Base-by-base conservation (phyloP, 495 filamentous ascomycete species). In the Talaromyces trachyspermus region DNA sequence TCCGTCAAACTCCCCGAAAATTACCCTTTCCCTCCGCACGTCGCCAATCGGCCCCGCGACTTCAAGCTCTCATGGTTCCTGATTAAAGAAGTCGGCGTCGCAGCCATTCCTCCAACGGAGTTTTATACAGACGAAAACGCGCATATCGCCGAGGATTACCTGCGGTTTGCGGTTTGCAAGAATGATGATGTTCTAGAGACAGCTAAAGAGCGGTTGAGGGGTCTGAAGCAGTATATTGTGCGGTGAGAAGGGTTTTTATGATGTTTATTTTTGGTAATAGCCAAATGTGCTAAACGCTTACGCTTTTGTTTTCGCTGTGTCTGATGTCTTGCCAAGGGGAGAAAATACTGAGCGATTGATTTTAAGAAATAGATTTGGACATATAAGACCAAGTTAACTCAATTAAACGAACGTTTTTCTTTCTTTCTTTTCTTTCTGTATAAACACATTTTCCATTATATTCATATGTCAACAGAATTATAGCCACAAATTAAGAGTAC, bases 131-230 rank as follows among this genome's bases (percentile, higher is more conserved):
- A 84, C 36, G 69, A 63, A 48, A 95, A 95, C 50, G 79, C 84
- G 24, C 78, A 85, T 50, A 82, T 95, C 55, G 92, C 82, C 3
- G 86, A 95, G 75, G 85, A 96, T 58, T 98, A 90, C 62, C 69
- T 98, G 52, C 71, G 92, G 30, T 98, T 98, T 67, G 92, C 92
- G 2, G 91, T 98, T 8, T 98, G 92, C 68, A 98, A 98, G 77
- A 76, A 94, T 18, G 90, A 98, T 59, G 77, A 88, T 27, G 79
- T 98, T 10, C 65, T 98, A 8, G 89, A 95, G 66, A 79, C 74
- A 35, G 92, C 92, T 2, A 95, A 95, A 75, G 87, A 94, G 64
- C 74, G 89, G 56, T 62, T 98, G 54, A 75, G 89, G 49, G 88
- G 83, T 15, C 59, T 98, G 73, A 95, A 82, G 76, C 84, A 84